Evolutionary conservation across 2,329 filamentous ascomycete species (phyloP).

Genomic region (Acrocalymma vagum): DNA sequence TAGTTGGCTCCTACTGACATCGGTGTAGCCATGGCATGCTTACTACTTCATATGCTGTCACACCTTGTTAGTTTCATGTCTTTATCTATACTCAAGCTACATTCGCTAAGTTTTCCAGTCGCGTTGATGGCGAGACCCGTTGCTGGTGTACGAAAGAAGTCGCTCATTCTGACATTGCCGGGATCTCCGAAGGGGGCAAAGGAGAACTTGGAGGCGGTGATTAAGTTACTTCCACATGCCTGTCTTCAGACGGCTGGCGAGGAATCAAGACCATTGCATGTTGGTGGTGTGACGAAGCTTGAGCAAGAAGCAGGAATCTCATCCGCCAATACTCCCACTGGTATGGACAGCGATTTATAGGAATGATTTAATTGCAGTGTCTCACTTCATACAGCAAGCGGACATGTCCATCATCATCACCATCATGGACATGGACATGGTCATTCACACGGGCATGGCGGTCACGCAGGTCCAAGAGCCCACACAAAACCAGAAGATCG

Average conservation of each 20-base stretch:
- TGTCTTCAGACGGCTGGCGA: constrained; percentile 86
- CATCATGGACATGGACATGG: constrained; percentile 62
- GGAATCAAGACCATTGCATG: constrained; percentile 81
- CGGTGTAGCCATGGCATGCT: constrained; percentile 83
- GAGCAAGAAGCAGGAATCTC: constrained; percentile 78
- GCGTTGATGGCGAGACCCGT: constrained; percentile 96
- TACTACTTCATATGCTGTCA: constrained; percentile 81
- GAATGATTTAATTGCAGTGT: constrained; percentile 4
- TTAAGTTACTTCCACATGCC: constrained; percentile 95
- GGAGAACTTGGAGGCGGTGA: constrained; percentile 88
- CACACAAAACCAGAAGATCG: constrained; percentile 74
- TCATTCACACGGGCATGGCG: constrained; percentile 68
- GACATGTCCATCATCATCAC: constrained; percentile 49
- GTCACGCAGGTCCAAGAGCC: constrained; percentile 63
- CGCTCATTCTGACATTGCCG: constrained; percentile 86
- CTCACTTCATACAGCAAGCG: constrained; percentile 31
- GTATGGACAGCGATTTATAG: constrained; percentile 15
- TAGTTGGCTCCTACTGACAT: constrained; percentile 18
- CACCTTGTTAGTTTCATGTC: constrained; percentile 78
- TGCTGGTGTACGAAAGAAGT: constrained; percentile 83
- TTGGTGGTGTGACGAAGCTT: constrained; percentile 81
- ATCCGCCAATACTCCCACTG: constrained; percentile 21
- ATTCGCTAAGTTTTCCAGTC: constrained; percentile 64
- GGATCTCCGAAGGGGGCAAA: constrained; percentile 95
- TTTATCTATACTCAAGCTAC: neutral